These are phyloP conservation scores for Venturia effusa DNA, from an alignment of 2,329 filamentous ascomycete species.

Conservation along the genomic window DNA sequence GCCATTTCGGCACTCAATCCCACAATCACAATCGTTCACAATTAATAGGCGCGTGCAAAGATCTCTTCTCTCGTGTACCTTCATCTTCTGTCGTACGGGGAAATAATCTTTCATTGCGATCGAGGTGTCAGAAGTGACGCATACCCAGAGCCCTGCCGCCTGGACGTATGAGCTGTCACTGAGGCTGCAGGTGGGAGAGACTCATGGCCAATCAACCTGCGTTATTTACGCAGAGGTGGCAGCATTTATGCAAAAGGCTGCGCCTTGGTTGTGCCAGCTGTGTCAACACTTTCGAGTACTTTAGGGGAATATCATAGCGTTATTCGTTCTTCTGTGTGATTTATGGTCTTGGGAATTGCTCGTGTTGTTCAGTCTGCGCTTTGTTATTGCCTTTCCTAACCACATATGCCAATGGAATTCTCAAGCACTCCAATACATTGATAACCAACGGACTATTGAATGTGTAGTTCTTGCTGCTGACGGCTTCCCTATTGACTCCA, in stretches of 20 bases:
- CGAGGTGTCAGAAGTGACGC: slow-evolving; percentile 5
- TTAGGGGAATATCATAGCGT: not conserved
- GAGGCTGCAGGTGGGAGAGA: not conserved
- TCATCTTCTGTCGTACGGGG: not conserved
- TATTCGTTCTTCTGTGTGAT: not conserved
- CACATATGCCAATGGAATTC: not conserved
- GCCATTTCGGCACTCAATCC: not conserved
- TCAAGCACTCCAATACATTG: not conserved
- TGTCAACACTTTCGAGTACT: not conserved
- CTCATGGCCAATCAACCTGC: not conserved
- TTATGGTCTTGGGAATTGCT: not conserved
- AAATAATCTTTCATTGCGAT: not conserved
- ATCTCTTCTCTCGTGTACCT: not conserved
- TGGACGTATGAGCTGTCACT: slow-evolving; percentile 7
- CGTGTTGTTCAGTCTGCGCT: not conserved
- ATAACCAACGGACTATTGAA: not conserved
- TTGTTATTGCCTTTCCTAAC: not conserved
- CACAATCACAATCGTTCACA: not conserved
- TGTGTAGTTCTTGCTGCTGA: not conserved
- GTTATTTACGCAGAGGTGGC: not conserved
- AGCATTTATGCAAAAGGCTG: slow-evolving; percentile 2
- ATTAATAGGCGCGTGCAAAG: not conserved
- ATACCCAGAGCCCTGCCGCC: slow-evolving; percentile 1
- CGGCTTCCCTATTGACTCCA: not conserved
- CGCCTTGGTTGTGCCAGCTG: not conserved